Percentiles rank a stretch among this genome's conserved stretches.
These are phyloP conservation scores for Exophiala lecanii-corni DNA, from an alignment of 2,329 filamentous ascomycete genomes.

Conservation along the genomic window DNA sequence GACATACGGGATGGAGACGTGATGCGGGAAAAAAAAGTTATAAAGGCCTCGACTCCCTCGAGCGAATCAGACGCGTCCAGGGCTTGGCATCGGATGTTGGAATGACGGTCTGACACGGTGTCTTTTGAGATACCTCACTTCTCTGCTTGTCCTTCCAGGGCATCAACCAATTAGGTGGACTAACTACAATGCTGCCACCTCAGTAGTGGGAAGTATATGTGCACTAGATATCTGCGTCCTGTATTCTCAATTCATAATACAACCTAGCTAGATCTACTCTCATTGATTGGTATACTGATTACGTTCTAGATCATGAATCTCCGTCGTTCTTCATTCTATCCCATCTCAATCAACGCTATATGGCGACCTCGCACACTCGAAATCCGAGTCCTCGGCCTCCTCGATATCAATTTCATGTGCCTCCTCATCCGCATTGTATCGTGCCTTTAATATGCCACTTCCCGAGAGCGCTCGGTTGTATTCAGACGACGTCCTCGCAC, in stretches of 20 bases:
- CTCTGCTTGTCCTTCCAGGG: too few relatives aligned
- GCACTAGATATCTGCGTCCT: too few relatives aligned
- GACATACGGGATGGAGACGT: too few relatives aligned
- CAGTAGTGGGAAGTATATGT: too few relatives aligned
- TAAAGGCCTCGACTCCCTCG: not conserved
- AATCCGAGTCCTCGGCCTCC: slow-evolving; percentile 9
- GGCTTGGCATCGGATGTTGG: not conserved
- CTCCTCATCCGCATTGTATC: slow-evolving; percentile 8
- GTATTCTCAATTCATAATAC: too few relatives aligned
- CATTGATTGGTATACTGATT: too few relatives aligned
- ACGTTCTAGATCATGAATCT: too few relatives aligned
- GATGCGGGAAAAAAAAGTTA: not conserved
- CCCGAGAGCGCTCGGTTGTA: slow-evolving; percentile 15
- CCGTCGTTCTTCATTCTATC: too few relatives aligned
- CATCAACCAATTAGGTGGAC: too few relatives aligned
- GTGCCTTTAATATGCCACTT: slow-evolving; percentile 11
- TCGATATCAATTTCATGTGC: slow-evolving; percentile 4
- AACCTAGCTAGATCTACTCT: too few relatives aligned
- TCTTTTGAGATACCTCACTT: not conserved
- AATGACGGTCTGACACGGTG: not conserved
- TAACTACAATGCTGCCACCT: too few relatives aligned
- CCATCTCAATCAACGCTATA: slow-evolving; percentile 22
- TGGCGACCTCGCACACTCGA: slow-evolving; percentile 17
- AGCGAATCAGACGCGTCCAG: not conserved
- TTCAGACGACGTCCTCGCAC: slow-evolving; percentile 10